Base-by-base conservation (phyloP, 441 rosid species). In the Gossypium trilobum region DNA sequence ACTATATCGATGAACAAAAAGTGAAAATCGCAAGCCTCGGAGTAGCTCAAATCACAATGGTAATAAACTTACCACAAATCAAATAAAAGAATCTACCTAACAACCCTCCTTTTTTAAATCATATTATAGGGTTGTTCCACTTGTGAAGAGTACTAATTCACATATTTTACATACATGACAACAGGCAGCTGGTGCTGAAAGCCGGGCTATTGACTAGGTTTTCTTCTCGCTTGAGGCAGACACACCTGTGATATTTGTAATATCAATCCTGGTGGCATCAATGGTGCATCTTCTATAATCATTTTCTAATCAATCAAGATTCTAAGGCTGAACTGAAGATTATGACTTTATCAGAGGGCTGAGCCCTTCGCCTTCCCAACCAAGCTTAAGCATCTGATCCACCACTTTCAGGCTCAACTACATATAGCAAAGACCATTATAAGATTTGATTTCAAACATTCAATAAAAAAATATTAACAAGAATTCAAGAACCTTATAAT, bases 341-440 rank as follows among this genome's bases (percentile, higher is more conserved):
- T 83, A 75, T 17, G 81, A 79, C 78, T 84, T 85, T 55, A 93
- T 86, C 59, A 89, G 85, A 52, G 94, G 91, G 82, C 85, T 88
- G 36, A 91, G 82, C 74, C 90, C 93, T 6, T 90, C 91, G 17
- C 97, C 97, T 86, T 95, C 99, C 98, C 97, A 93, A 10, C 99
- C 97, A 73, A 91, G 98, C 86, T 91, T 93, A 36, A 95, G 89
- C 99, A 91, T 95, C 57, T 90, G 98, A 82, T 95, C 98, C 77
- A 93, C 97, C 54, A 90, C 92, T 85, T 88, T 90, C 82, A 90
- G 82, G 84, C 99, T 95, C 86, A 91, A 87, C 99, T 95, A 91
- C 83, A 84, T 61, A 48, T 33, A 70, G 63, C 27, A 68, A 64
- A 31, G 25, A n/a, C 50, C 60, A 54, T 8, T 36, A 31, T n/a